phyloP scores from a whole-genome alignment of 1,284 basidiomycete genomes.

The Fomitopsis schrenkii region DNA sequence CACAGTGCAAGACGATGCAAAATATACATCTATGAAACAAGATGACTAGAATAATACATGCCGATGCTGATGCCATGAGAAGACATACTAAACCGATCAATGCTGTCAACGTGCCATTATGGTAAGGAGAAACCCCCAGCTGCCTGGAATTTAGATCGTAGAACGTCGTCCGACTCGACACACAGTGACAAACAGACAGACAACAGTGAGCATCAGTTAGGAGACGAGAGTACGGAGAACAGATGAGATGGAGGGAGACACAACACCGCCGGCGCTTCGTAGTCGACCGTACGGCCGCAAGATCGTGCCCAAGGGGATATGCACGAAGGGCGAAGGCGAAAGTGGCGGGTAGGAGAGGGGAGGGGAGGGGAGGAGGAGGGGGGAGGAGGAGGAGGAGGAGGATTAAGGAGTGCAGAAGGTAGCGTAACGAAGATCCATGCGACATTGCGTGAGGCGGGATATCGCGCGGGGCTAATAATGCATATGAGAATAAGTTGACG shows the following conservation, averaged over 20 bases:
- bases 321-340: not conserved
- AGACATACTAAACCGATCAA: slow-evolving; percentile 4
- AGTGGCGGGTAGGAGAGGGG: not conserved
- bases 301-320: not conserved
- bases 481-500: slow-evolving; percentile 19
- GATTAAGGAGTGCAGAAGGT: slow-evolving; percentile 3
- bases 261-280: slow-evolving; percentile 5
- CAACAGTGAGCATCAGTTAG: not conserved
- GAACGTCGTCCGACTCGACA: slow-evolving; percentile 3
- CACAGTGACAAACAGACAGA: slow-evolving; percentile 2
- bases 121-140: slow-evolving; percentile 3
- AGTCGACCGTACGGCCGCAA: slow-evolving; percentile 3
- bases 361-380: not conserved
- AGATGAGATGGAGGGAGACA: not conserved
- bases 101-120: slow-evolving; percentile 2
- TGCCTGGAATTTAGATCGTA: slow-evolving; percentile 1
- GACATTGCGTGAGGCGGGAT: slow-evolving; percentile 5
- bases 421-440: slow-evolving; percentile 5
- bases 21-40: slow-evolving; percentile 25
- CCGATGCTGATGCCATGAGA: slow-evolving; percentile 2
- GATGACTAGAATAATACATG: slow-evolving; percentile 16
- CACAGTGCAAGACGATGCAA: slow-evolving; percentile 11
- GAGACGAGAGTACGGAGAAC: not conserved
- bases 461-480: slow-evolving; percentile 12
- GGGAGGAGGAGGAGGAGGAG: not conserved